Evolutionary conservation across 2,329 filamentous ascomycete species (phyloP).

Genomic region (Ceratocystis cubensis): DNA sequence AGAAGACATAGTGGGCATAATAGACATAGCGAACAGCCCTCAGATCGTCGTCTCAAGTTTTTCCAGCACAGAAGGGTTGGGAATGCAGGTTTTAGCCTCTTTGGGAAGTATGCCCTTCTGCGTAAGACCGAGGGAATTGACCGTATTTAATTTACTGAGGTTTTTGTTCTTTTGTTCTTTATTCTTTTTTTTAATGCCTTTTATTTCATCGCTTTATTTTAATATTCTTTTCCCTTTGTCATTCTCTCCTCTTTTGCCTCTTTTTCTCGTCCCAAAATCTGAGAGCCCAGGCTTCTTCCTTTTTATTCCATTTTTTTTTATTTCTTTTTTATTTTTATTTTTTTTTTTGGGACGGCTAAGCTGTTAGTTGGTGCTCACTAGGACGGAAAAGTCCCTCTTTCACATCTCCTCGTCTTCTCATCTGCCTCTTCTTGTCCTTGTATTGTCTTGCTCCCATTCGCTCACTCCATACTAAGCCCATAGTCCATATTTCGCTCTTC

Average conservation of each 20-base stretch:
- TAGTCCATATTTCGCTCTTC: neutral
- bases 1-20: neutral
- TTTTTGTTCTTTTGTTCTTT: neutral
- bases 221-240: neutral
- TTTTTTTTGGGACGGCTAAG: neutral
- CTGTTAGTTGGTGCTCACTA: neutral
- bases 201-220: neutral
- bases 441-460: slow-evolving; percentile 7
- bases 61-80: neutral
- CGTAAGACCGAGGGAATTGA: neutral
- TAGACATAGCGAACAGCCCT: neutral
- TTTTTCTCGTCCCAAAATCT: neutral
- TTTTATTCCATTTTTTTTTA: neutral
- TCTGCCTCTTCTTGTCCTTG: neutral
- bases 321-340: no score
- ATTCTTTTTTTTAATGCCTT: neutral
- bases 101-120: neutral
- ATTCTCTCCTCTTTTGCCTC: neutral
- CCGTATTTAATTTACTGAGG: neutral
- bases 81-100: neutral
- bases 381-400: neutral
- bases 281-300: neutral
- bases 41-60: slow-evolving; percentile 4
- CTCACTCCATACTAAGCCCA: slow-evolving; percentile 4
- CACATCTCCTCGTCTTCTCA: neutral